Evolutionary conservation across 768 basidiomycete species (phyloP).

Genomic region (Panellus pusillus): DNA sequence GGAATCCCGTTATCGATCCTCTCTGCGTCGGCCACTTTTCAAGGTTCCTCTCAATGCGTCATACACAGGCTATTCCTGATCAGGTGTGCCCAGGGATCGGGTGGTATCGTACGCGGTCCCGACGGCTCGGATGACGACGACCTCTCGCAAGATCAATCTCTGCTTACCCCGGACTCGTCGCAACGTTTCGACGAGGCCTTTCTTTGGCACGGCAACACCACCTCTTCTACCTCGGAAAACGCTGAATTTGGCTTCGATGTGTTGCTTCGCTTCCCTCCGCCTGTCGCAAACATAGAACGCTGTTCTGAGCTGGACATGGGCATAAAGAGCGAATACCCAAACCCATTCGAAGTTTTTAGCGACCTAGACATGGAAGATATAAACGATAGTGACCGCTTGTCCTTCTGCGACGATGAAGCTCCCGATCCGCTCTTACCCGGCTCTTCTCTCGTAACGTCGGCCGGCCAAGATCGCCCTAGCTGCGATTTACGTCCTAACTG

Average conservation of each 20-base stretch:
- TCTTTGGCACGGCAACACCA: slow-evolving; percentile 10
- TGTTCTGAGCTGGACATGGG: slow-evolving; percentile 4
- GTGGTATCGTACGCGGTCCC: not conserved
- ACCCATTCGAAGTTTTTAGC: slow-evolving; percentile 17
- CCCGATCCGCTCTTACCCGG: not conserved
- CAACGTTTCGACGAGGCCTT: slow-evolving; percentile 19
- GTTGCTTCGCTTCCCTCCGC: not conserved
- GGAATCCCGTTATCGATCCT: slow-evolving; percentile 43
- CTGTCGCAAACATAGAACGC: slow-evolving; percentile 13
- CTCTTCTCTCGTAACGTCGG: slow-evolving; percentile 9
- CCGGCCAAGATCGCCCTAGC: not conserved
- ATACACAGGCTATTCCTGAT: slow-evolving; percentile 16
- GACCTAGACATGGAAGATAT: slow-evolving; percentile 5
- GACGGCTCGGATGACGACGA: slow-evolving; percentile 23
- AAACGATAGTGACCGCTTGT: slow-evolving; percentile 5
- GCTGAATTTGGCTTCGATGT: slow-evolving; percentile 10
- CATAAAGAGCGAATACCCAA: slow-evolving; percentile 14
- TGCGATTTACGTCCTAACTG: slow-evolving; percentile 5
- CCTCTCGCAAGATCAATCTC: slow-evolving; percentile 20
- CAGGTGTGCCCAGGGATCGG: slow-evolving; percentile 13
- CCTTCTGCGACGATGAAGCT: slow-evolving; percentile 3
- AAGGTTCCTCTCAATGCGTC: slow-evolving; percentile 39
- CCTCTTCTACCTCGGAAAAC: not conserved
- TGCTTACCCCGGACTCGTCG: slow-evolving; percentile 18
- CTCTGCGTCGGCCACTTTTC: slow-evolving; percentile 43